Evolutionary conservation across 495 filamentous ascomycete genomes (phyloP).

Genomic region (Tuber umbilicatum): DNA sequence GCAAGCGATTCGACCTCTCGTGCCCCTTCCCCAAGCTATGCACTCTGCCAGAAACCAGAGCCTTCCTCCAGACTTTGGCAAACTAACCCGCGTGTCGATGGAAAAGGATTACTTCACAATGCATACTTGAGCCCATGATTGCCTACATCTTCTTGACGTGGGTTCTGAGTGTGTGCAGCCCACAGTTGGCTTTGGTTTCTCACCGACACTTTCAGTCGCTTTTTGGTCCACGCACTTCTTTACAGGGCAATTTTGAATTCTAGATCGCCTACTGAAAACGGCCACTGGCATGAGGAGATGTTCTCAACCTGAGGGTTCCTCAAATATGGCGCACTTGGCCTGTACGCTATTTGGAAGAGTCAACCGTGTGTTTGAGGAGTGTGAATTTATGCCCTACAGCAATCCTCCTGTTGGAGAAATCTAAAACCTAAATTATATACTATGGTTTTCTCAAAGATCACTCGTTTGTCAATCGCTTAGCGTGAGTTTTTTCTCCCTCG

Average conservation of each 20-base stretch:
- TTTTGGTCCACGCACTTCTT: background rate
- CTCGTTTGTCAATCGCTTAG: background rate
- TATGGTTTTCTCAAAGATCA: background rate
- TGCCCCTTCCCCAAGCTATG: background rate
- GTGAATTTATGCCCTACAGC: background rate
- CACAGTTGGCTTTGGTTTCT: background rate
- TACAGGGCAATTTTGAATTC: background rate
- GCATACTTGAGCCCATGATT: background rate
- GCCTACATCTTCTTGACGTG: background rate
- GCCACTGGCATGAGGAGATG: background rate
- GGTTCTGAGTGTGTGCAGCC: background rate
- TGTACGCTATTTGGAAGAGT: background rate
- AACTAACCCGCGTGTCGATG: background rate
- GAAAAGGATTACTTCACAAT: background rate
- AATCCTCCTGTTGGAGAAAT: background rate
- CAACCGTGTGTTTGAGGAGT: background rate
- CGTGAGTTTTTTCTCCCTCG: background rate
- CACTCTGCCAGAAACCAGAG: background rate
- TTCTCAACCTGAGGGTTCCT: background rate
- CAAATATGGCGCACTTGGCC: background rate
- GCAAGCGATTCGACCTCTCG: background rate
- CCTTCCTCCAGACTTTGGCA: background rate
- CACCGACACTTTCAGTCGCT: background rate
- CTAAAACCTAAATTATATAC: background rate
- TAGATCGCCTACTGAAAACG: background rate